phyloP scores from a whole-genome alignment of 2,329 filamentous ascomycete genomes.

The Diaporthe citrichinensis region DNA sequence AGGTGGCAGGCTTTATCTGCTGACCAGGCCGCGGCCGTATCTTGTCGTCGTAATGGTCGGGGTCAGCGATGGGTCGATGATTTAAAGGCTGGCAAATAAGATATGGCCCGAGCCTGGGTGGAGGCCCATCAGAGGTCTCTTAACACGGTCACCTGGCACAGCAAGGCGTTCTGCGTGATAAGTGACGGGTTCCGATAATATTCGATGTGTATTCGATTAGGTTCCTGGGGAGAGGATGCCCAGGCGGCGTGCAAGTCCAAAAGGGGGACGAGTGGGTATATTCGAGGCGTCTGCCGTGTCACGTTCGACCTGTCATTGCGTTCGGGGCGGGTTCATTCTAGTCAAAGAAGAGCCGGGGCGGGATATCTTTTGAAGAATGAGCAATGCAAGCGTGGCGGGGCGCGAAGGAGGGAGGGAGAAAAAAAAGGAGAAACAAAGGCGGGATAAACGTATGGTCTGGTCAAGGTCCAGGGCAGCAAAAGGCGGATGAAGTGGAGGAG shows the following conservation, averaged over 20 bases:
- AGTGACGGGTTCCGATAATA: background rate
- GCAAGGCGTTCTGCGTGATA: constrained; percentile 17
- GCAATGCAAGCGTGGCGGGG: constrained; percentile 24
- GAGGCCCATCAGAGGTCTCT: constrained; percentile 35
- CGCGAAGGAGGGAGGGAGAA: background rate
- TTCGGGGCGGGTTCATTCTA: constrained; percentile 34
- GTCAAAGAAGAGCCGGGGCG: constrained; percentile 30
- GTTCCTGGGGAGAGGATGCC: constrained; percentile 10
- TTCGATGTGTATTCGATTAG: constrained; percentile 12
- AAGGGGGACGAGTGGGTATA: constrained; percentile 17
- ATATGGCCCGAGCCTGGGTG: constrained; percentile 21
- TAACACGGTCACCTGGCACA: constrained; percentile 37
- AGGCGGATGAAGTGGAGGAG: constrained; percentile 1
- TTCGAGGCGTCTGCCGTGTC: constrained; percentile 38
- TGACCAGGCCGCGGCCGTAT: constrained; percentile 37
- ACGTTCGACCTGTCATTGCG: constrained; percentile 40
- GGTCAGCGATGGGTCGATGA: constrained; percentile 2
- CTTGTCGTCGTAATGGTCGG: constrained; percentile 32
- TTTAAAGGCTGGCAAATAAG: constrained; percentile 24
- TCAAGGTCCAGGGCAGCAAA: constrained; percentile 19
- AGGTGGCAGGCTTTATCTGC: constrained; percentile 23
- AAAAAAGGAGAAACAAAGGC: constrained; percentile 19
- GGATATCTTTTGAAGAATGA: constrained; percentile 25
- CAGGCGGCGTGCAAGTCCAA: constrained; percentile 22
- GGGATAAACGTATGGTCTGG: constrained; percentile 25